phyloP scores from a whole-genome alignment of 2,329 filamentous ascomycete species.

The Pseudocercospora pini-densiflorae region DNA sequence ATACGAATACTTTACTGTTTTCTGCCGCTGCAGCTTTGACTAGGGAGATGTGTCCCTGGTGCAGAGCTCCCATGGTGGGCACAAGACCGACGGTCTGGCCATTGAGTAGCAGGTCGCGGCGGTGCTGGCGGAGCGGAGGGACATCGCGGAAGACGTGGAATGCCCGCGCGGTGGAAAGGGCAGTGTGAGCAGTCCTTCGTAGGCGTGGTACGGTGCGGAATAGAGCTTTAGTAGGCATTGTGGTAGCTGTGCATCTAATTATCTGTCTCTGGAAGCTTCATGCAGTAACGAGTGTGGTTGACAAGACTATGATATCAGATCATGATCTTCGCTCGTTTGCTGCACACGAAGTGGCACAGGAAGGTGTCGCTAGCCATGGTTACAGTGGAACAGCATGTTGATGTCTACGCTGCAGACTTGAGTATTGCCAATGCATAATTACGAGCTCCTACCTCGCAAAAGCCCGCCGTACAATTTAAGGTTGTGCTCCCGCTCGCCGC shows the following conservation, averaged over 20 bases:
- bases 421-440: neutral
- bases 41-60: constrained; percentile 84
- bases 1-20: constrained; percentile 86
- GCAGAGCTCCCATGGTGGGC: constrained; percentile 97
- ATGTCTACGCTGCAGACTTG: constrained; percentile 18
- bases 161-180: constrained; percentile 34
- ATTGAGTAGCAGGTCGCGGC: constrained; percentile 66
- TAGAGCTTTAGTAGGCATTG: neutral
- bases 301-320: neutral
- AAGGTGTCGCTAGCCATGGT: neutral
- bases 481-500: neutral
- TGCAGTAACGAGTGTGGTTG: neutral
- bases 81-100: constrained; percentile 82
- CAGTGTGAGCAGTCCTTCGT: neutral
- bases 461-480: neutral
- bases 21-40: constrained; percentile 82
- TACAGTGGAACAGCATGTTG: constrained; percentile 14
- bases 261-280: neutral
- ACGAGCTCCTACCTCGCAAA: neutral
- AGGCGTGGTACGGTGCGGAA: neutral
- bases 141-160: constrained; percentile 80
- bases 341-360: neutral
- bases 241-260: neutral
- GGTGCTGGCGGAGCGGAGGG: constrained; percentile 70
- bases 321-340: neutral